These are phyloP conservation scores for Penicillium sp. DNA, from an alignment of 2,329 filamentous ascomycete genomes.

Conservation along the genomic window DNA sequence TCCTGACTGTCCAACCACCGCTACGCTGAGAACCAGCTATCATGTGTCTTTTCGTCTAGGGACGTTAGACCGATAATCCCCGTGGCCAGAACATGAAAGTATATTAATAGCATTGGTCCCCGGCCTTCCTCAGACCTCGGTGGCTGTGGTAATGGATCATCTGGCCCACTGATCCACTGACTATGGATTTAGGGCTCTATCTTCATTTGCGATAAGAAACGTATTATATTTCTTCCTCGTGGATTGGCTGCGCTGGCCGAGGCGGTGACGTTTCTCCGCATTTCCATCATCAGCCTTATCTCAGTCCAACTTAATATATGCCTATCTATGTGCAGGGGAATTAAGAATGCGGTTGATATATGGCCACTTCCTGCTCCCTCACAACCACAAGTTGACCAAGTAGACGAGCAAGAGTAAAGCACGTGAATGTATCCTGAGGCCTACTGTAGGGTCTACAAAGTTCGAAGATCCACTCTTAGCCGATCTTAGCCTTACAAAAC, in stretches of 20 bases:
- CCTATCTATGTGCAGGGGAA: not conserved
- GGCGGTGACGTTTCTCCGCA: constrained; percentile 22
- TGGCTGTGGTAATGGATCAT: not conserved
- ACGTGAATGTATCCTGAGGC: not conserved
- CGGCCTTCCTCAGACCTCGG: not conserved
- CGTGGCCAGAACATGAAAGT: constrained; percentile 18
- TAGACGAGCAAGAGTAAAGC: not conserved
- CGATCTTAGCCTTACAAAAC: constrained; percentile 5
- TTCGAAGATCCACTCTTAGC: constrained; percentile 9
- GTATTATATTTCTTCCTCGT: constrained; percentile 7
- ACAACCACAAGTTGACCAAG: not conserved
- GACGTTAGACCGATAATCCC: constrained; percentile 9
- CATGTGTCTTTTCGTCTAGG: not conserved
- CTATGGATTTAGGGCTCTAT: not conserved
- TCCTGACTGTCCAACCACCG: constrained; percentile 4
- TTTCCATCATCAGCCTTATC: constrained; percentile 14
- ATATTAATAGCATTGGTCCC: constrained; percentile 14
- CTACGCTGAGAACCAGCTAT: constrained; percentile 1
- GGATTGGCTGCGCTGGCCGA: constrained; percentile 13
- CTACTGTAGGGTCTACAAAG: too few relatives aligned
- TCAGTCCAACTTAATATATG: not conserved
- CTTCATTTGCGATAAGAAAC: not conserved
- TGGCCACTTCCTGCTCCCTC: too few relatives aligned
- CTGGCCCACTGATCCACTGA: not conserved
- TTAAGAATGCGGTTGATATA: not conserved